Percentiles rank a stretch among this genome's conserved stretches.
Evolutionary conservation across 2,329 filamentous ascomycete genomes (phyloP).

Genomic region (Davidsoniella virescens): DNA sequence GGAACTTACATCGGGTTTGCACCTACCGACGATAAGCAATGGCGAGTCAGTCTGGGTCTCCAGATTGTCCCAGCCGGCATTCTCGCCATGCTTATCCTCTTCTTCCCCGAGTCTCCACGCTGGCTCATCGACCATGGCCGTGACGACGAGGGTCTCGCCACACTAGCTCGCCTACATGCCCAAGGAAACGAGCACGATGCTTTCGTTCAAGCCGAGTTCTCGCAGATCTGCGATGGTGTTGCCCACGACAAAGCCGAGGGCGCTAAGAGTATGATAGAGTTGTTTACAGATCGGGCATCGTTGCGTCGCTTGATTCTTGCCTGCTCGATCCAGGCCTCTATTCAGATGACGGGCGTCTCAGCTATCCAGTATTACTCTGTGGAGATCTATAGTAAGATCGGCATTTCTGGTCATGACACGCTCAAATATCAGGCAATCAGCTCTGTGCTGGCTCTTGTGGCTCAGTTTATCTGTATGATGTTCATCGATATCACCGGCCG

Average conservation of each 20-base stretch:
- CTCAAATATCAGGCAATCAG: constrained; percentile 65
- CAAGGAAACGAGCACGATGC: constrained; percentile 48
- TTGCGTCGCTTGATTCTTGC: constrained; percentile 59
- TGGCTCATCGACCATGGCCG: constrained; percentile 62
- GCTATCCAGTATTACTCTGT: constrained; percentile 64
- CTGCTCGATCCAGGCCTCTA: constrained; percentile 49
- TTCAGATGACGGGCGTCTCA: constrained; percentile 62
- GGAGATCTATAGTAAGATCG: constrained; percentile 50
- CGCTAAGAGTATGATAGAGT: constrained; percentile 53
- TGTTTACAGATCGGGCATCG: constrained; percentile 44
- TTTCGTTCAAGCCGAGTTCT: constrained; percentile 58
- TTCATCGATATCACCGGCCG: constrained; percentile 55
- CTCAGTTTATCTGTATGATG: constrained; percentile 51
- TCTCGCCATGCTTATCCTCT: constrained; percentile 44
- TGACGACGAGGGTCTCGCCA: constrained; percentile 46
- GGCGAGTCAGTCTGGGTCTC: constrained; percentile 38
- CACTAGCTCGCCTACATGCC: constrained; percentile 53
- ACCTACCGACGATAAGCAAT: constrained; percentile 20
- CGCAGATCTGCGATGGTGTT: constrained; percentile 52
- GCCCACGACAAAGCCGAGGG: constrained; percentile 49
- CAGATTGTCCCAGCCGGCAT: constrained; percentile 54
- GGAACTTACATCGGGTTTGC: constrained; percentile 19
- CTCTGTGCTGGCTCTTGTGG: constrained; percentile 51
- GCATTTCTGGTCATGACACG: constrained; percentile 46
- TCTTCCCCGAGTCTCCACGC: constrained; percentile 55